phyloP scores from a whole-genome alignment of 2,329 filamentous ascomycete species.

The Parastagonospora avenae region DNA sequence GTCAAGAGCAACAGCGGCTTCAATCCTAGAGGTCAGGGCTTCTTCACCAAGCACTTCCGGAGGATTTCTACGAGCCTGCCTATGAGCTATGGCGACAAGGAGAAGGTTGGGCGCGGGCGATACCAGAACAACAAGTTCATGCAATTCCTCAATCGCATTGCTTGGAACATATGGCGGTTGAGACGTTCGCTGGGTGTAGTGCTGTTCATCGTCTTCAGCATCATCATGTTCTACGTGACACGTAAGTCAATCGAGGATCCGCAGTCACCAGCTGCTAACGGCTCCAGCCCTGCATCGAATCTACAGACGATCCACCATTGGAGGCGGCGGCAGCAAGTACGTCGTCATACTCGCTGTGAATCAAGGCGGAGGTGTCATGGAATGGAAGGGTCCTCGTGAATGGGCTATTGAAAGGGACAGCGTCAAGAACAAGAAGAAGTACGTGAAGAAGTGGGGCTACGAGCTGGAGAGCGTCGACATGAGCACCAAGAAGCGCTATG shows the following conservation, averaged over 20 bases:
- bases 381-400: conserved; percentile 96
- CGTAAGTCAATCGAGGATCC: conserved; percentile 63
- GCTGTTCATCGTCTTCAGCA: conserved; percentile 64
- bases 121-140: conserved; percentile 41
- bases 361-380: conserved; percentile 95
- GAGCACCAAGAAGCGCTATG: conserved; percentile 98
- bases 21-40: conserved; percentile 80
- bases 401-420: conserved; percentile 99
- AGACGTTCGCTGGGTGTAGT: conserved; percentile 67
- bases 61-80: conserved; percentile 80
- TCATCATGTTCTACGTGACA: conserved; percentile 72
- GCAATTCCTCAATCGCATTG: conserved; percentile 45
- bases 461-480: conserved; percentile 96
- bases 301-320: conserved; percentile 76
- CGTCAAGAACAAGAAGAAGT: conserved; percentile 91
- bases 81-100: conserved; percentile 73
- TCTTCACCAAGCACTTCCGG: conserved; percentile 84
- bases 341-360: conserved; percentile 95
- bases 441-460: conserved; percentile 87
- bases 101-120: conserved; percentile 69
- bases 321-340: conserved; percentile 88
- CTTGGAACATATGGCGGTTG: conserved; percentile 65
- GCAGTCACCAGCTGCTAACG: conserved; percentile 10
- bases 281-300: conserved; percentile 59
- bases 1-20: conserved; percentile 79